Evolutionary conservation across 305 asterid species (phyloP).

Genomic region (Caryopteris hybrid): DNA sequence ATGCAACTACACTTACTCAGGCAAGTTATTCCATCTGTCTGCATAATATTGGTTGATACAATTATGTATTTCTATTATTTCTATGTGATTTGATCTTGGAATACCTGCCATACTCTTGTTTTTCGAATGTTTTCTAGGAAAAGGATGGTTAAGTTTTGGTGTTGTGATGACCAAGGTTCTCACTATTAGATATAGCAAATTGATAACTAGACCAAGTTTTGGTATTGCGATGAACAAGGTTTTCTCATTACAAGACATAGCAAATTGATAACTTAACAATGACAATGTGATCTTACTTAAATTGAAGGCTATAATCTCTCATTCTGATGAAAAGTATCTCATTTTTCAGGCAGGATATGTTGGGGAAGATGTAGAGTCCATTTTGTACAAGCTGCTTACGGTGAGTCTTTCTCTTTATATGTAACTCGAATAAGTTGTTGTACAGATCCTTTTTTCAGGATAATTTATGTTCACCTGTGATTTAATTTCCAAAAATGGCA

Average conservation of each 20-base stretch:
- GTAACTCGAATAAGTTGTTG: neutral
- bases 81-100: neutral
- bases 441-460: neutral
- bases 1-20: slow-evolving; percentile 98
- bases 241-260: neutral
- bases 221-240: neutral
- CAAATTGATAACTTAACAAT: neutral
- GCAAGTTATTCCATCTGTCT: slow-evolving; percentile 38
- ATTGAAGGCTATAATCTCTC: neutral
- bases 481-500: neutral
- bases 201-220: neutral
- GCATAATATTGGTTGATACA: neutral
- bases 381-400: slow-evolving; percentile 83
- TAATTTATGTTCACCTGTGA: neutral
- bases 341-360: slow-evolving; percentile 93
- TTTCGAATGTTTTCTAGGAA: slow-evolving; percentile 1
- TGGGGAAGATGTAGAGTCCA: slow-evolving; percentile 98
- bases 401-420: slow-evolving; percentile 31
- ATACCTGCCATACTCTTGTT: neutral
- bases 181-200: neutral
- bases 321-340: slow-evolving; percentile 10
- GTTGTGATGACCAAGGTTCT: neutral
- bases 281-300: neutral
- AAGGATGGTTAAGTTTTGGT: neutral
- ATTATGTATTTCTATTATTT: neutral